Conservation (phyloP, 192 early-diverging fungal genomes). For the Backusella mclennaniae region DNA sequence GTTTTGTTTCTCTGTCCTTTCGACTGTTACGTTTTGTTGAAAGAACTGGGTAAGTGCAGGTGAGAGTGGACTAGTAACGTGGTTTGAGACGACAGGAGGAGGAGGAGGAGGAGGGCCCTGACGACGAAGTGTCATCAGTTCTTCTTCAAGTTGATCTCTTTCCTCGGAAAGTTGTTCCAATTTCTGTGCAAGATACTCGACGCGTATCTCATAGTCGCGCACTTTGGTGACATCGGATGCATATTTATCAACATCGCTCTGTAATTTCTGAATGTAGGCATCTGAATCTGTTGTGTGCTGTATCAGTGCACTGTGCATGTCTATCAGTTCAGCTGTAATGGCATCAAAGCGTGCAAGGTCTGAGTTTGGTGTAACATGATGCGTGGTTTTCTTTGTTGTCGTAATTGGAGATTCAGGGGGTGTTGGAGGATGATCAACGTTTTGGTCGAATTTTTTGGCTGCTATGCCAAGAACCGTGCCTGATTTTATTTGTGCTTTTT, state of each 20-base stretch:
- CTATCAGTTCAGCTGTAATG: slow-evolving; percentile 4
- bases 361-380: not conserved
- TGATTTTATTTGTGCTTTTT: not conserved
- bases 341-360: slow-evolving; percentile 9
- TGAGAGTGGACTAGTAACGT: not conserved
- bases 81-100: not conserved
- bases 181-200: slow-evolving; percentile 28
- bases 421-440: not conserved
- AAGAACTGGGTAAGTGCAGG: not conserved
- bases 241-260: slow-evolving; percentile 18
- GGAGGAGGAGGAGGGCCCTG: not conserved
- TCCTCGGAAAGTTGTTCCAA: slow-evolving; percentile 27
- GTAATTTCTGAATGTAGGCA: slow-evolving; percentile 9
- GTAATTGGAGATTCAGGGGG: not conserved
- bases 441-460: not conserved
- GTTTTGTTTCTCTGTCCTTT: slow-evolving; percentile 7
- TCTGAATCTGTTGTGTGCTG: not conserved
- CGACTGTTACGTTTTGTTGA: not conserved
- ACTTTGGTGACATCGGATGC: slow-evolving; percentile 18
- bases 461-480: not conserved
- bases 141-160: slow-evolving; percentile 17
- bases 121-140: not conserved
- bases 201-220: slow-evolving; percentile 28
- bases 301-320: slow-evolving; percentile 10
- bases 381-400: not conserved